Evolutionary conservation across 192 early-diverging fungal species (phyloP), one percentile per base, ranked within the genome.

Genomic region (Radiomyces spectabilis): DNA sequence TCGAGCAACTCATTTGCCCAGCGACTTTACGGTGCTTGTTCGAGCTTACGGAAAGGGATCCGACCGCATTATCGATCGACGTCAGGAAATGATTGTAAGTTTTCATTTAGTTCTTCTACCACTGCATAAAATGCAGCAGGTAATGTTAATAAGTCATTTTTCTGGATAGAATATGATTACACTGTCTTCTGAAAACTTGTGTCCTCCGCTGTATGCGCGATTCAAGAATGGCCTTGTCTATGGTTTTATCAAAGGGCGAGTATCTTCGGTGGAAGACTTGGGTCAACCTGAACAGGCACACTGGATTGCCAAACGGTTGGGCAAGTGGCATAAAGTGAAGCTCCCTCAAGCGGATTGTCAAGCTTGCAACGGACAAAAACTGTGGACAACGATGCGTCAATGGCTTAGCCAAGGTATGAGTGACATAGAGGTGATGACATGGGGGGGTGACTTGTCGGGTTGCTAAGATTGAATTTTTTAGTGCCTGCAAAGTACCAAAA

Each of bases 191-290:
- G 71, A 79, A 35, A 80, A 81, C 32, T 65, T 94, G 55, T 78
- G 82, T 35, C 91, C 92, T 18, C 82, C 83, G 18, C 61, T 95
- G 0, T 87, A 92, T 63, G 92, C 84, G 16, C 78, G 84, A 22
- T 95, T 98, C 66, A 64, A 74, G n/a, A 95, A 95, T 69, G 95
- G 95, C 4, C 61, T 98, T 1, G 84, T 94, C 19, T 95, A 98
- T 66, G 95, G 95, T 2, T 98, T 69, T 50, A 80, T 93, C 21
- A 72, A 80, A 7, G 91, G 93, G 4, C 70, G 69, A 8, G 83
- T 87, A 0, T 83, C 85, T 53, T 69, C 74, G 44, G 81, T 85
- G 18, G 69, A 80, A 2, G 85, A 92, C 34, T 88, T 98, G 88
- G 60, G 83, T 13, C 76, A 85, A 55, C 68, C 74, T 4, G 73